Conservation (phyloP, 345 rosid genomes). For the Rhodomyrtus tomentosa region DNA sequence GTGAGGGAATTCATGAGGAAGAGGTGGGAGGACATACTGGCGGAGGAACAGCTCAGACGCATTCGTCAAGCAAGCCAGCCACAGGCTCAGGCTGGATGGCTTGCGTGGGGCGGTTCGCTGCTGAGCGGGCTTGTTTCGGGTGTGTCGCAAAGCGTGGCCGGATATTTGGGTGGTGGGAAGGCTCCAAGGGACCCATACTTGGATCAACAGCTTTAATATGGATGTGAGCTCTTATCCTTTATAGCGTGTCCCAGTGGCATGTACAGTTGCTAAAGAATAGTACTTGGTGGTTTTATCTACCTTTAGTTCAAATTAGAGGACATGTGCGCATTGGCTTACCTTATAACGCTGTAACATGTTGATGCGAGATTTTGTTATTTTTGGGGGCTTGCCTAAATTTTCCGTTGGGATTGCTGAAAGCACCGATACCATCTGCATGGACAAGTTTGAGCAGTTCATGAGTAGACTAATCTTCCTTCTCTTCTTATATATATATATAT, state of each 20-base stretch:
- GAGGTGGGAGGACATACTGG: slow-evolving; percentile 55
- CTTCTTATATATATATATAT: neutral
- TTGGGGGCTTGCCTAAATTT: neutral
- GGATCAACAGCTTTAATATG: slow-evolving; percentile 38
- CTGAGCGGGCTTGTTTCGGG: slow-evolving; percentile 34
- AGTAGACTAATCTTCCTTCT: neutral
- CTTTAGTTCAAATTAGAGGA: neutral
- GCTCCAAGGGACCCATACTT: slow-evolving; percentile 33
- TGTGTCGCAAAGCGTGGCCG: slow-evolving; percentile 28
- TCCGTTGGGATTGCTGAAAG: neutral
- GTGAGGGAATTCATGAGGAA: slow-evolving; percentile 64
- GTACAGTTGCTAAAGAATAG: neutral
- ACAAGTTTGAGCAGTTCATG: neutral
- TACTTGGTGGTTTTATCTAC: neutral
- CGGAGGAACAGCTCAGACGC: slow-evolving; percentile 51
- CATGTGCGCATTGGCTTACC: neutral
- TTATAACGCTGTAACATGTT: neutral
- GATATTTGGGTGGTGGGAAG: slow-evolving; percentile 21
- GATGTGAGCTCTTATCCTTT: neutral
- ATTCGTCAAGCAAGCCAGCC: slow-evolving; percentile 35
- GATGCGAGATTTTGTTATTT: neutral
- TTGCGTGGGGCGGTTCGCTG: slow-evolving; percentile 62
- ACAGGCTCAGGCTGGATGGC: slow-evolving; percentile 58
- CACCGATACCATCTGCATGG: neutral
- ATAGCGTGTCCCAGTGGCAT: neutral